Base-by-base conservation (phyloP, 495 filamentous ascomycete species). In the Trichodelitschia bisporula region DNA sequence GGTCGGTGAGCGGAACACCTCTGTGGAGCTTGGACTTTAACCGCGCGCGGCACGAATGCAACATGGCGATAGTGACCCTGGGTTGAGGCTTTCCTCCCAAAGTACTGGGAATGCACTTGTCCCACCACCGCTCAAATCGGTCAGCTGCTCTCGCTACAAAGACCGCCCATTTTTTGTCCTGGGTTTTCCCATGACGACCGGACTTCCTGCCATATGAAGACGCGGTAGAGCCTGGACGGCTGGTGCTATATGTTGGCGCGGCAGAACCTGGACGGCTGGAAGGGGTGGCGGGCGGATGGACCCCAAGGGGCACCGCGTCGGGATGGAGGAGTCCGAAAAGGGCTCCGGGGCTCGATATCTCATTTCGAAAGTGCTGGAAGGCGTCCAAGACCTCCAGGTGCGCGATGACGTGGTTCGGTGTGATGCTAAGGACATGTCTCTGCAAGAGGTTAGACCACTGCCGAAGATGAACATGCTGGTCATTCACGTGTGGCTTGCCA, bases 121-220 rank as follows among this genome's bases (percentile, higher is more conserved):
- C 41, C 68, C 73, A 80, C 80, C 79, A 91, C 2, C 46, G 44
- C 28, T 66, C 56, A 44, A 79, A 91, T 14, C 80, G 58, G 10
- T 74, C 66, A 0, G 67, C 73, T 11, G 79, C 80, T 28, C 69
- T 59, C 11, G 71, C 61, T 13, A 79, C 58, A 42, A 73, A 86
- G 18, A 83, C 44, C 3, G 63, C 63, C 80, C 80, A 90, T 44
- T 77, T 56, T 52, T 83, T 82, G 51, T 89, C 75, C 19, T 66
- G 54, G 19, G 82, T 57, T 19, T 51, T 49, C 21, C 61, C 61
- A 6, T 65, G 41, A 19, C 38, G 40, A 32, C 49, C 43, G 15
- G 46, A 36, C 5, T 39, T 33, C 26, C 35, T 15, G 21, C 21
- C 8, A 8, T 24, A 19, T 46, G 33, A 19, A 44, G 34, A n/a